Evolutionary conservation across 345 rosid genomes (phyloP).

Genomic region (Arabidopsis suecica): DNA sequence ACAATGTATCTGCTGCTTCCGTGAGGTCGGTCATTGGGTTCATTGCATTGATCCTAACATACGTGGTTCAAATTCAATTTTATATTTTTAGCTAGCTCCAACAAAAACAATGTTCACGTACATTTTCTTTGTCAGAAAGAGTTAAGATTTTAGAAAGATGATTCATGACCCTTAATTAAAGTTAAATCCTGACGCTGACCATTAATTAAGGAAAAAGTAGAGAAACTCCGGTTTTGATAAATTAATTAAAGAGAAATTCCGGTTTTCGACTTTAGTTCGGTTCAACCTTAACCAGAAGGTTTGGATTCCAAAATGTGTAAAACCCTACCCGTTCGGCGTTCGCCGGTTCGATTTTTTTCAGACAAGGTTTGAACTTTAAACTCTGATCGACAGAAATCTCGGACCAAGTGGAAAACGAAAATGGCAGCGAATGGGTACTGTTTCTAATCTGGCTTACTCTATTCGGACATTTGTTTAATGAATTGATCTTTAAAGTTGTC

Average conservation of each 20-base stretch:
- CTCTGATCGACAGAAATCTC: not conserved
- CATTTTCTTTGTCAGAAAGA: not conserved
- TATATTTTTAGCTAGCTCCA: not conserved
- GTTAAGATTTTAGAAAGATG: not conserved
- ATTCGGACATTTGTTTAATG: not conserved
- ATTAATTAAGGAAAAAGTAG: not conserved
- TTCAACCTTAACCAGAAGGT: not conserved
- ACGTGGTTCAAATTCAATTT: not conserved
- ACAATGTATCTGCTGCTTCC: slow-evolving; percentile 22
- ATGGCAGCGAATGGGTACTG: slow-evolving; percentile 40
- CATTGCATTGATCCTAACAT: slow-evolving; percentile 28
- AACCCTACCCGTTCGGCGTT: slow-evolving; percentile 32
- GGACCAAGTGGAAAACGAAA: not conserved
- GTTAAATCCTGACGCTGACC: too few species aligned
- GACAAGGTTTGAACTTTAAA: slow-evolving; percentile 9
- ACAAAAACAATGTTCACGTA: not conserved
- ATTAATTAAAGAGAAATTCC: not conserved
- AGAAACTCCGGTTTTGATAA: not conserved
- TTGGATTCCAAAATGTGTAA: not conserved
- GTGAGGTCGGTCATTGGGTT: slow-evolving; percentile 21
- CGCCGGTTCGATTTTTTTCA: slow-evolving; percentile 10
- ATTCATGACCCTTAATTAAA: not conserved
- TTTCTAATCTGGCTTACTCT: not conserved
- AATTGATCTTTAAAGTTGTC: not conserved
- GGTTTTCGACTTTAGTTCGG: not conserved